These are phyloP conservation scores for Fusarium ramigenum DNA, from an alignment of 2,329 filamentous ascomycete genomes.

Conservation along the genomic window DNA sequence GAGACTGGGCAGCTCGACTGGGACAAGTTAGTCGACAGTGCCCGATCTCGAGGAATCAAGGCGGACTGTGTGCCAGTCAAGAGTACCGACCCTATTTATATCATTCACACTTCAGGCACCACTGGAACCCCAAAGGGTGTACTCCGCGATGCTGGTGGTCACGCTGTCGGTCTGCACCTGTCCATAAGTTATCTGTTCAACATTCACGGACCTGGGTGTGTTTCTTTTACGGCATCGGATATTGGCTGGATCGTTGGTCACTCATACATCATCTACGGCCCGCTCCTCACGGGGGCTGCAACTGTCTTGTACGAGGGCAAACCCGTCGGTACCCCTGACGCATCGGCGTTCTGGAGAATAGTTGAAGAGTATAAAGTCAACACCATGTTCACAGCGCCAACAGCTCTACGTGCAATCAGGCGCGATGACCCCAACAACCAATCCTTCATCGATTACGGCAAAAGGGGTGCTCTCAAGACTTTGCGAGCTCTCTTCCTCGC, in stretches of 20 bases:
- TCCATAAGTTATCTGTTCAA: conserved; percentile 86
- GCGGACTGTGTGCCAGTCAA: conserved; percentile 81
- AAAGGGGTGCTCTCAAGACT: conserved; percentile 74
- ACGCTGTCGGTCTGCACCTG: conserved; percentile 84
- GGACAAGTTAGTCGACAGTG: conserved; percentile 79
- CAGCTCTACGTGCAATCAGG: conserved; percentile 84
- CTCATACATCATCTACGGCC: conserved; percentile 89
- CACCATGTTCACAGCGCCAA: conserved; percentile 86
- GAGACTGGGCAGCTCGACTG: conserved; percentile 78
- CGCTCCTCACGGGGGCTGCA: conserved; percentile 83
- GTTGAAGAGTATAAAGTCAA: conserved; percentile 87
- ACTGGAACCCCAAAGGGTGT: conserved; percentile 87
- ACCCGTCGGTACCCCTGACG: conserved; percentile 87
- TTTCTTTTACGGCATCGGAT: conserved; percentile 78
- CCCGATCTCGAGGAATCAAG: conserved; percentile 70
- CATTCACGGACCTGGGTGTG: conserved; percentile 84
- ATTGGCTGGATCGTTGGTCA: conserved; percentile 82
- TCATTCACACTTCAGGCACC: conserved; percentile 89
- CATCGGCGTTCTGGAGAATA: conserved; percentile 88
- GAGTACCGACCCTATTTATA: conserved; percentile 83
- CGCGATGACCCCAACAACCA: conserved; percentile 83
- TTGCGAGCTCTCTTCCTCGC: conserved; percentile 84
- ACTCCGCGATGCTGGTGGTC: conserved; percentile 82
- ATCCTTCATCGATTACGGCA: conserved; percentile 69
- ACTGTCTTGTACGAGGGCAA: conserved; percentile 96